Conservation (phyloP, 2,329 filamentous ascomycete genomes). For the Myrmaecium sp. region DNA sequence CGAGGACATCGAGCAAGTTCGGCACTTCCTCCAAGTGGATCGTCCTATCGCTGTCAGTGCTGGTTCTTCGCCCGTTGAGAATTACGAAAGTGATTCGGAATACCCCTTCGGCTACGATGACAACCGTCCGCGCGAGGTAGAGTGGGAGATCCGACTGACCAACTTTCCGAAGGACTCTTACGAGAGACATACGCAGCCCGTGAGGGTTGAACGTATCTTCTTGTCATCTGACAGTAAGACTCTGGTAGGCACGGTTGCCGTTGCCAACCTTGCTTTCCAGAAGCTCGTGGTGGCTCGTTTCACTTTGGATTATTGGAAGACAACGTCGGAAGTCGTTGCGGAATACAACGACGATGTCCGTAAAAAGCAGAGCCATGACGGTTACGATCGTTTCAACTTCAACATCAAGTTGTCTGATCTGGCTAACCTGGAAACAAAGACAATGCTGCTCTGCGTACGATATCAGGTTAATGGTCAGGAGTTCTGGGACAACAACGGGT, state of each 20-base stretch:
- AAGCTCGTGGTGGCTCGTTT: constrained; percentile 86
- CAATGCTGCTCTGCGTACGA: constrained; percentile 77
- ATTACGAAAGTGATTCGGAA: constrained; percentile 71
- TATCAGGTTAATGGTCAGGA: constrained; percentile 75
- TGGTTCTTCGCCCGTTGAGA: constrained; percentile 77
- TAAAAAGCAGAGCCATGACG: constrained; percentile 44
- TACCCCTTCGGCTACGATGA: constrained; percentile 61
- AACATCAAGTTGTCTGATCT: constrained; percentile 84
- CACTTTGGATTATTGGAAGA: constrained; percentile 97
- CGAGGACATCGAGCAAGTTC: constrained; percentile 85
- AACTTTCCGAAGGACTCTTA: constrained; percentile 63
- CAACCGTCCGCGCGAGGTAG: constrained; percentile 33
- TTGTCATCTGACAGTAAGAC: constrained; percentile 77
- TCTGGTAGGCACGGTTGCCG: constrained; percentile 66
- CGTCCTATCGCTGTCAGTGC: constrained; percentile 91
- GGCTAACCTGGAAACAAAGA: constrained; percentile 82
- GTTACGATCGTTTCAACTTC: constrained; percentile 82
- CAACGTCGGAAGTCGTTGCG: constrained; percentile 82
- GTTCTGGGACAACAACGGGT: constrained; percentile 87
- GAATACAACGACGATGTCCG: constrained; percentile 71
- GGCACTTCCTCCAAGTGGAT: constrained; percentile 89
- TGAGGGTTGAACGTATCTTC: constrained; percentile 75
- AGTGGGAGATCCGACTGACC: constrained; percentile 74
- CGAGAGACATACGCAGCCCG: constrained; percentile 45
- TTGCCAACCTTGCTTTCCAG: constrained; percentile 77